These are phyloP conservation scores for Penicillium sp. DNA, from an alignment of 2,329 filamentous ascomycete species.

Conservation along the genomic window DNA sequence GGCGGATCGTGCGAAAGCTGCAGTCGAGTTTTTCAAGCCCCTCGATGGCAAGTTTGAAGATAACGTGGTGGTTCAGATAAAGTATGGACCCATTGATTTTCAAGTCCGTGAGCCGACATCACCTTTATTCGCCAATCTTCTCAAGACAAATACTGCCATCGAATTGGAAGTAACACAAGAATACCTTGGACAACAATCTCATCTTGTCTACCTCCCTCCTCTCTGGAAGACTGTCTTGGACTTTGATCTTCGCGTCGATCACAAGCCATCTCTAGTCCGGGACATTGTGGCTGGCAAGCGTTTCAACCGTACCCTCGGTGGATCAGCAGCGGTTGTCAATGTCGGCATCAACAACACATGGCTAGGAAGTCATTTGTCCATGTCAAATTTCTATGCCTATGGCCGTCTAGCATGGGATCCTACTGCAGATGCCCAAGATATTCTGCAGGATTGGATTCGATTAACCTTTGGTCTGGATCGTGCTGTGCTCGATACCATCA, in stretches of 20 bases:
- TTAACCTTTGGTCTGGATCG: conserved; percentile 62
- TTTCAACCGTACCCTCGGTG: conserved; percentile 58
- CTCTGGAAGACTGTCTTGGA: conserved; percentile 68
- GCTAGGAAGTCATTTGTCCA: conserved; percentile 67
- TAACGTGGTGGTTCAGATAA: conserved; percentile 71
- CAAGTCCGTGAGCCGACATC: conserved; percentile 68
- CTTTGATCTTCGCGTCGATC: conserved; percentile 65
- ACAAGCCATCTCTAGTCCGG: conserved; percentile 55
- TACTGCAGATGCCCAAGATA: conserved; percentile 44
- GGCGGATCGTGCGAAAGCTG: conserved; percentile 67
- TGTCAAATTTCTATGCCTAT: conserved; percentile 71
- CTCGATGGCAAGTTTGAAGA: conserved; percentile 67
- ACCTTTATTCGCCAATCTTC: conserved; percentile 60
- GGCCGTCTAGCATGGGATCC: conserved; percentile 68
- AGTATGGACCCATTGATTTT: conserved; percentile 73
- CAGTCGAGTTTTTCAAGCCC: conserved; percentile 65
- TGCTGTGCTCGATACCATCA: conserved; percentile 59
- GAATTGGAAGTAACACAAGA: conserved; percentile 69
- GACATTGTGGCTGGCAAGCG: conserved; percentile 62
- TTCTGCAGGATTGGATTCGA: conserved; percentile 65
- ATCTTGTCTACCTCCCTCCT: conserved; percentile 67
- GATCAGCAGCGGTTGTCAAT: conserved; percentile 66
- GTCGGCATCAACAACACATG: conserved; percentile 66
- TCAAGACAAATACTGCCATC: conserved; percentile 54
- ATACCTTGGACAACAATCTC: conserved; percentile 69